Evolutionary conservation across 2,329 filamentous ascomycete genomes (phyloP).

Genomic region (Macroventuria anomochaeta): DNA sequence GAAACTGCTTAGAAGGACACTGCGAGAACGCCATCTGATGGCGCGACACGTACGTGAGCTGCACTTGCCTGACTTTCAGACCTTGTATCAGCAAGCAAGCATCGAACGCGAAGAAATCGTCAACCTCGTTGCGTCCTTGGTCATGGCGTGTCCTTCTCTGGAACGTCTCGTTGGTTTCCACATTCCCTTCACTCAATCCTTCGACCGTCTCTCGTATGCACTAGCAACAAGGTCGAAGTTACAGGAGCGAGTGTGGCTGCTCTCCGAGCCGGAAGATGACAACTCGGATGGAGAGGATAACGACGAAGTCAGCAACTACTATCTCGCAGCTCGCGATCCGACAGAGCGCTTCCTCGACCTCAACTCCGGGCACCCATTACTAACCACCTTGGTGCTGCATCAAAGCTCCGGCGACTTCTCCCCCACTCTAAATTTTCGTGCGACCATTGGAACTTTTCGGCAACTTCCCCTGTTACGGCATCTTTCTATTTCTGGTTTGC

Average conservation of each 20-base stretch:
- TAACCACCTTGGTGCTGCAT: slow-evolving; percentile 61
- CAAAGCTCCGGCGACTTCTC: slow-evolving; percentile 38
- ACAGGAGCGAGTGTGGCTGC: slow-evolving; percentile 64
- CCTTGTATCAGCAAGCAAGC: slow-evolving; percentile 43
- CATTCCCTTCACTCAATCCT: slow-evolving; percentile 60
- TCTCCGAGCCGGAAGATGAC: slow-evolving; percentile 40
- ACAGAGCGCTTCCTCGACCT: slow-evolving; percentile 61
- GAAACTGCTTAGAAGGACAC: slow-evolving; percentile 61
- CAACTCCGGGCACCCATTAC: slow-evolving; percentile 58
- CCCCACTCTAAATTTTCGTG: slow-evolving; percentile 59
- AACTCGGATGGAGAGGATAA: slow-evolving; percentile 45
- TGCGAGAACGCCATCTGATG: slow-evolving; percentile 59
- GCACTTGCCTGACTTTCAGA: slow-evolving; percentile 58
- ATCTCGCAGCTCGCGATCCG: slow-evolving; percentile 54
- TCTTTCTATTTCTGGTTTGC: slow-evolving; percentile 62
- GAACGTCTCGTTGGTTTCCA: slow-evolving; percentile 62
- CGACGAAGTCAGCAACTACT: slow-evolving; percentile 31
- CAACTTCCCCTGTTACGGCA: slow-evolving; percentile 61
- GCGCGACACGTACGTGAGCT: slow-evolving; percentile 62
- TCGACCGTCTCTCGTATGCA: slow-evolving; percentile 62
- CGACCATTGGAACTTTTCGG: slow-evolving; percentile 61
- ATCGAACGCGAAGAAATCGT: slow-evolving; percentile 58
- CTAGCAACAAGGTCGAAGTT: slow-evolving; percentile 61
- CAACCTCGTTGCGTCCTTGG: slow-evolving; percentile 61
- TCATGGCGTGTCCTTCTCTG: slow-evolving; percentile 65